A percentile compares a stretch with the other conserved stretches of the same genome.
phyloP scores from a whole-genome alignment of 23 red algal species.

The Gracilaria caudata region DNA sequence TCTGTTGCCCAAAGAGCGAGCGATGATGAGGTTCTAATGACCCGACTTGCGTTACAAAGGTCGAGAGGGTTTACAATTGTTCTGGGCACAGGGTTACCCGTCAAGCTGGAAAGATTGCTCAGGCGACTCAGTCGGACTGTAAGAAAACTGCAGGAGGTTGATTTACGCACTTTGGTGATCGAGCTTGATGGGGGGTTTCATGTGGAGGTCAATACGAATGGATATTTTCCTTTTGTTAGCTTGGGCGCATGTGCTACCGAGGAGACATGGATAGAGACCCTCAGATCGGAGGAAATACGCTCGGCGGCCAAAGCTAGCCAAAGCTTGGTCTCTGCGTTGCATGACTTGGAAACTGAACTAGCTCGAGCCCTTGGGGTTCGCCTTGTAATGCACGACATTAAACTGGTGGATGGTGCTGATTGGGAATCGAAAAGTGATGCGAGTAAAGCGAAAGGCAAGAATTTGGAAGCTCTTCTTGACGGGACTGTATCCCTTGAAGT shows the following conservation, averaged over 20 bases:
- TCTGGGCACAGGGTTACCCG: constrained; percentile 40
- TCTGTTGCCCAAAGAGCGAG: neutral
- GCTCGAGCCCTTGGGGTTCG: constrained; percentile 40
- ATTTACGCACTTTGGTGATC: constrained; percentile 39
- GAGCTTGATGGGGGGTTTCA: constrained; percentile 42
- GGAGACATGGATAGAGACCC: constrained; percentile 32
- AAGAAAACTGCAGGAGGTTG: constrained; percentile 6
- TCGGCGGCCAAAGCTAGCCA: neutral
- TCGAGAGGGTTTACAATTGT: constrained; percentile 31
- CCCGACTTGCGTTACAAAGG: constrained; percentile 24
- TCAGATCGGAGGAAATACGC: constrained; percentile 35
- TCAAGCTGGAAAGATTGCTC: constrained; percentile 23
- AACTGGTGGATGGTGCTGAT: neutral
- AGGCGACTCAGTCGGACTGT: constrained; percentile 22
- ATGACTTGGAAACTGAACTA: constrained; percentile 15
- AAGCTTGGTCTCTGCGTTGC: constrained; percentile 2
- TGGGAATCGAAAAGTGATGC: constrained; percentile 6
- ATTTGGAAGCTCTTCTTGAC: neutral
- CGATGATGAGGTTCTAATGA: constrained; percentile 33
- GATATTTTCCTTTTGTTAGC: constrained; percentile 21
- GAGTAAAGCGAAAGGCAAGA: constrained; percentile 1
- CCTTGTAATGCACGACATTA: constrained; percentile 53
- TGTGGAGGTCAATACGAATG: constrained; percentile 42
- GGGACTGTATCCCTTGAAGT: neutral
- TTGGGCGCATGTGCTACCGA: constrained; percentile 54